Conservation (phyloP, 768 basidiomycete genomes). For the Rhizopogon vesiculosus region DNA sequence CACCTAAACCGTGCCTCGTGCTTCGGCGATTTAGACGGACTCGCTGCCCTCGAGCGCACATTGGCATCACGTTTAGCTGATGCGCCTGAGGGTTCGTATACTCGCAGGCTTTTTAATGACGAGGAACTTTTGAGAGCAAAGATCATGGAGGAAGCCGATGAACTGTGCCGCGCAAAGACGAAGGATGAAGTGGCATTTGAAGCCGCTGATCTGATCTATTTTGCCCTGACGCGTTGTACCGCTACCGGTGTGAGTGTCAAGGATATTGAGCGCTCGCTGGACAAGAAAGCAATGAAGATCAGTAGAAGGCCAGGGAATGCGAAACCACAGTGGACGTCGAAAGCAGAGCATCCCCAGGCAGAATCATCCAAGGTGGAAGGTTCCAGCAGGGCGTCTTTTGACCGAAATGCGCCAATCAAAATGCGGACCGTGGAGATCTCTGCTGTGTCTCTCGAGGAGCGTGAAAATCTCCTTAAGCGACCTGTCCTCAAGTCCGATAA, state of each 20-base stretch:
- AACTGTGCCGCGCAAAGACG: constrained; percentile 80
- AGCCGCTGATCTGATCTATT: constrained; percentile 93
- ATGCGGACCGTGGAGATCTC: constrained; percentile 74
- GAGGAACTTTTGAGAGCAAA: constrained; percentile 80
- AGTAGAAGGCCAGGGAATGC: constrained; percentile 88
- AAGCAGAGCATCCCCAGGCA: constrained; percentile 10
- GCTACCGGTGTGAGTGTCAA: constrained; percentile 75
- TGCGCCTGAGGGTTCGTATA: constrained; percentile 92
- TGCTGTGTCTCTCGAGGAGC: constrained; percentile 42
- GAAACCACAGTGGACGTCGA: constrained; percentile 69
- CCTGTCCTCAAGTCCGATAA: constrained; percentile 74
- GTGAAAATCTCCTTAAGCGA: constrained; percentile 71
- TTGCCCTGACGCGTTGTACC: constrained; percentile 81
- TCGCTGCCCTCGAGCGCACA: constrained; percentile 77
- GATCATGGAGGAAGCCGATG: constrained; percentile 98
- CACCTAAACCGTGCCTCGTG: constrained; percentile 86
- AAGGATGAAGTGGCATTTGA: constrained; percentile 89
- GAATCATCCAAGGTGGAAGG: constrained; percentile 8
- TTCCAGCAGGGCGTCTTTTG: constrained; percentile 13
- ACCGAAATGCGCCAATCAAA: constrained; percentile 49
- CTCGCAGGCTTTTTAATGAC: constrained; percentile 80
- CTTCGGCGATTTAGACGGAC: constrained; percentile 78
- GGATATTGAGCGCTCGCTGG: constrained; percentile 81
- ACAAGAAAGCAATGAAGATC: constrained; percentile 81
- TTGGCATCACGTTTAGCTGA: constrained; percentile 64